Percentiles rank a stretch among this genome's conserved stretches.
Evolutionary conservation across 75 land plant genomes (phyloP).

Genomic region (Selaginella tamariscina): DNA sequence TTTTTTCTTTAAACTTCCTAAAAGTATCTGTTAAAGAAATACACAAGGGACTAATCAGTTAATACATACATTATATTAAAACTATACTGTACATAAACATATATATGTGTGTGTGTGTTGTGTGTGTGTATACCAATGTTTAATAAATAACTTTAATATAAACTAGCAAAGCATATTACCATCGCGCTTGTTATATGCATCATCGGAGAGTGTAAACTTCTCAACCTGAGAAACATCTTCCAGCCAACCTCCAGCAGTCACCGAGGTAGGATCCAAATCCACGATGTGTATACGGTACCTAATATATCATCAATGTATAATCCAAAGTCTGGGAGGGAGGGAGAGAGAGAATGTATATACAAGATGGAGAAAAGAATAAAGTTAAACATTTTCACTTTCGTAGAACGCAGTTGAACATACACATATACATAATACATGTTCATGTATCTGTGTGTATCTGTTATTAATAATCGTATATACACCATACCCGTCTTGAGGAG

Average conservation of each 20-base stretch:
- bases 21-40: slow-evolving; percentile 21
- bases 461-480: background rate
- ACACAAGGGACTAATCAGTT: background rate
- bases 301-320: slow-evolving; percentile 2
- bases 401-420: background rate
- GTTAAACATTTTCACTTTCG: background rate
- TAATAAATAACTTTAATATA: background rate
- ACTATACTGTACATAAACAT: background rate
- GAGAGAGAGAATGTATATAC: no score
- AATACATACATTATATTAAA: background rate
- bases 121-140: background rate
- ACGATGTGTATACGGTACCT: slow-evolving; percentile 83
- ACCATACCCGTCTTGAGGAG: slow-evolving; percentile 78
- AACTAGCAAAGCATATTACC: slow-evolving; percentile 24
- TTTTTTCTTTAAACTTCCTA: slow-evolving; percentile 29
- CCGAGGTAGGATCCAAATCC: slow-evolving; percentile 86
- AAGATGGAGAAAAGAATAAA: slow-evolving; percentile 7
- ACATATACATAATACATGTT: no score
- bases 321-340: no score
- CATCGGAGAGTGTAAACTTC: slow-evolving; percentile 83
- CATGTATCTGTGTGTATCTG: no score
- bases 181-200: slow-evolving; percentile 65
- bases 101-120: background rate
- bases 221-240: slow-evolving; percentile 96
- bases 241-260: slow-evolving; percentile 95